Conservation (phyloP, 2,329 filamentous ascomycete species). For the Calcarisporium arbuscula region DNA sequence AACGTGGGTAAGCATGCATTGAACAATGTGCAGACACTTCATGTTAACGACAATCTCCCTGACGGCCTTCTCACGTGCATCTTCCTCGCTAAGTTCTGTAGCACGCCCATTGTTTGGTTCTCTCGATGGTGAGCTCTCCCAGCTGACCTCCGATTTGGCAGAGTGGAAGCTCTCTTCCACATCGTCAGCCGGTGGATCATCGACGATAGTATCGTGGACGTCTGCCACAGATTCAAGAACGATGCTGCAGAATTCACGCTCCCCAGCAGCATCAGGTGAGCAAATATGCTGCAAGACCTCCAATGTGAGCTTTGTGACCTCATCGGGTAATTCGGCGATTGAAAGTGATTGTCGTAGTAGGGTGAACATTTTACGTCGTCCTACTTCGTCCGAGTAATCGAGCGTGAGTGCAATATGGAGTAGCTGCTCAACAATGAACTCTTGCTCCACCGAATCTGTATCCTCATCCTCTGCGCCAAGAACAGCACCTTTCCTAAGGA, state of each 20-base stretch:
- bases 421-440: constrained; percentile 93
- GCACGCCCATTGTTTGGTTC: constrained; percentile 34
- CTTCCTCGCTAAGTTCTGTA: constrained; percentile 52
- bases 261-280: constrained; percentile 64
- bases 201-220: constrained; percentile 88
- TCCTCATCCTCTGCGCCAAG: constrained; percentile 59
- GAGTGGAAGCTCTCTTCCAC: constrained; percentile 81
- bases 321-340: constrained; percentile 81
- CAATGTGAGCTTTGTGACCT: constrained; percentile 81
- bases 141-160: constrained; percentile 76
- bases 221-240: constrained; percentile 93
- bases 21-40: constrained; percentile 95
- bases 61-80: constrained; percentile 68
- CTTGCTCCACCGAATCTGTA: constrained; percentile 80
- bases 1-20: constrained; percentile 95
- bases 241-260: constrained; percentile 76
- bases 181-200: constrained; percentile 53
- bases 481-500: constrained; percentile 51
- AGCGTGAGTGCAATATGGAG: constrained; percentile 86
- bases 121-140: constrained; percentile 50
- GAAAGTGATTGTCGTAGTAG: constrained; percentile 81
- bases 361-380: constrained; percentile 90
- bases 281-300: constrained; percentile 80
- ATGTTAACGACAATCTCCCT: constrained; percentile 94
- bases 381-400: constrained; percentile 97